Conservation (phyloP, 352 stramenopile genomes). For the Thalassiosira mediterranea region DNA sequence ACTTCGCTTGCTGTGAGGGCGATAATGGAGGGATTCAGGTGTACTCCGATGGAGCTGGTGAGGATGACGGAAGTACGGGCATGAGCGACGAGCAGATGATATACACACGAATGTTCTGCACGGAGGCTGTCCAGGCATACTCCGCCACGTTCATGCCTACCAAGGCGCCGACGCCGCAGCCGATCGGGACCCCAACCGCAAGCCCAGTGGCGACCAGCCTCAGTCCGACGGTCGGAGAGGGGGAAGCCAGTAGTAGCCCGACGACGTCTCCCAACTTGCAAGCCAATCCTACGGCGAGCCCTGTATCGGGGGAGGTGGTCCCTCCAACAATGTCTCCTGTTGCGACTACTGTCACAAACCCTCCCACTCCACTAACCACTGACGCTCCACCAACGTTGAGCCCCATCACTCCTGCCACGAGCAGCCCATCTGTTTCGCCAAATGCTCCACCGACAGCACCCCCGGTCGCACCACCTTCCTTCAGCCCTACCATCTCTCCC, state of each 20-base stretch:
- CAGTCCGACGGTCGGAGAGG: background rate
- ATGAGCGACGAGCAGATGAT: conserved; percentile 13
- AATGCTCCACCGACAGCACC: conserved; percentile 1
- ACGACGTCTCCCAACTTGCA: too few relatives aligned
- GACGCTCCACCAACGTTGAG: too few relatives aligned
- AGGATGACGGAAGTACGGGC: background rate
- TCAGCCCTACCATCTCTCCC: too few relatives aligned
- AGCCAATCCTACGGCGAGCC: too few relatives aligned
- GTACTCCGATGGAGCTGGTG: background rate
- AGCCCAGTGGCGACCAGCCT: background rate
- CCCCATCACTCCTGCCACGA: too few relatives aligned
- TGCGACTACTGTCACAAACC: background rate
- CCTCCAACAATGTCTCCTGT: conserved; percentile 4
- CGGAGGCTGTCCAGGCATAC: conserved; percentile 19
- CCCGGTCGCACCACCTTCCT: background rate
- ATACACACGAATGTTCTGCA: conserved; percentile 32
- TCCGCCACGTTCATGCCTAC: background rate
- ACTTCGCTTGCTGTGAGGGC: conserved; percentile 11
- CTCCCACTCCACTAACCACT: too few relatives aligned
- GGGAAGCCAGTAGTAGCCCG: background rate
- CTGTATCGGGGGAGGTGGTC: too few relatives aligned
- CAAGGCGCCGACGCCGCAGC: background rate
- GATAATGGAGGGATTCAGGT: conserved; percentile 20
- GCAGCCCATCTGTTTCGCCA: too few relatives aligned
- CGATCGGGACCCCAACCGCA: background rate